Evolutionary conservation across 1,284 basidiomycete species (phyloP).

Genomic region (Ustilago loliicola): DNA sequence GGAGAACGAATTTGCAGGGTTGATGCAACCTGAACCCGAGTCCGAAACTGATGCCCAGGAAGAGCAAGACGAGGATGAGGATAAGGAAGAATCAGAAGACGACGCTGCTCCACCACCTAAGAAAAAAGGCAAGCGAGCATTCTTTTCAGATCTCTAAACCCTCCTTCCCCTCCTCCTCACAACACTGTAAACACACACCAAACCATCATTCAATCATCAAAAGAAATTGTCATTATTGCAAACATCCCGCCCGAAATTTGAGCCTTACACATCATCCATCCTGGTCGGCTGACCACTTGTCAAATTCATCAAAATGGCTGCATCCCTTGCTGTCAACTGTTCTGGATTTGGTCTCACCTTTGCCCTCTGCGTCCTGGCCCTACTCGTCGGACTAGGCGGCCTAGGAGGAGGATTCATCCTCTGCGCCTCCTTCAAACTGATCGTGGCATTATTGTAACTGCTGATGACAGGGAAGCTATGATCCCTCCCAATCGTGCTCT

Average conservation of each 20-base stretch:
- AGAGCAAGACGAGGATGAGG: conserved; percentile 17
- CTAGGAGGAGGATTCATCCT: conserved; percentile 94
- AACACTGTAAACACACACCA: not conserved
- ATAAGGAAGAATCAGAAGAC: conserved; percentile 19
- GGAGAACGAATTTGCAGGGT: conserved; percentile 15
- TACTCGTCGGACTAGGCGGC: conserved; percentile 89
- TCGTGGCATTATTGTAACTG: conserved; percentile 96
- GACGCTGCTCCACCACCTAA: not conserved
- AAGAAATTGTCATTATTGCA: not conserved
- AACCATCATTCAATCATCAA: not conserved
- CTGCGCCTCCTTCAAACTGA: conserved; percentile 92
- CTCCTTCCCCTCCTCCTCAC: too few species aligned
- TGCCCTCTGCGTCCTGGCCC: conserved; percentile 90
- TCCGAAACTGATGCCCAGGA: not conserved
- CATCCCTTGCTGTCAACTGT: conserved; percentile 79
- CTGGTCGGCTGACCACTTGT: conserved; percentile 28
- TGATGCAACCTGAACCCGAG: not conserved
- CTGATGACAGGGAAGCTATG: conserved; percentile 82
- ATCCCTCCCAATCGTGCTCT: conserved; percentile 88
- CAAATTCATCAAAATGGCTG: conserved; percentile 70
- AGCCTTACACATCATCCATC: conserved; percentile 27
- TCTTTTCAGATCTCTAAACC: conserved; percentile 5
- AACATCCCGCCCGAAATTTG: not conserved
- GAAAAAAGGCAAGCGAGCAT: conserved; percentile 9
- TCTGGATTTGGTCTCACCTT: conserved; percentile 88